Evolutionary conservation across 2,329 filamentous ascomycete species (phyloP).

Genomic region (Claviceps humidiphila): DNA sequence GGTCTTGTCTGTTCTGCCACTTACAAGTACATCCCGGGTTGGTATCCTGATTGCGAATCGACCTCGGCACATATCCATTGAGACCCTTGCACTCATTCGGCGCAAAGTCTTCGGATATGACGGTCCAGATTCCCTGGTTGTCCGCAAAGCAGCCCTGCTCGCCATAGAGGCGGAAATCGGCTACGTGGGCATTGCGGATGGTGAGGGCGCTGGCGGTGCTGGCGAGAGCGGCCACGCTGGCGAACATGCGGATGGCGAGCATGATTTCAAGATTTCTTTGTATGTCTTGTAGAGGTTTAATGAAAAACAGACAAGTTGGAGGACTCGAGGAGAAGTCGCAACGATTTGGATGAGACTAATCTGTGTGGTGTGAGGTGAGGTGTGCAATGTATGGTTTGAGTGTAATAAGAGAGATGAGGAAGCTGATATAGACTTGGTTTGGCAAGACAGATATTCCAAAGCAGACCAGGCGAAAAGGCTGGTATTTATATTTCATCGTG

Average conservation of each 20-base stretch:
- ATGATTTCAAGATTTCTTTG: background rate
- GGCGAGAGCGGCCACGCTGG: constrained; percentile 7
- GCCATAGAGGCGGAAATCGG: constrained; percentile 14
- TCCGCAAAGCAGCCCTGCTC: constrained; percentile 8
- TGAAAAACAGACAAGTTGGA: background rate
- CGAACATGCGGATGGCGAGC: constrained; percentile 9
- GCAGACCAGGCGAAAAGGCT: no score
- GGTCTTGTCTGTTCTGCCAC: background rate
- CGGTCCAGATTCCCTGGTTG: constrained; percentile 15
- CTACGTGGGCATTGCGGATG: constrained; percentile 12
- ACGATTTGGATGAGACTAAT: background rate
- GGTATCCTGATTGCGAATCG: constrained; percentile 8
- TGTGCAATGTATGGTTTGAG: no score
- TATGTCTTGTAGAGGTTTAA: background rate
- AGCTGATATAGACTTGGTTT: no score
- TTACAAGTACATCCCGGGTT: constrained; percentile 10
- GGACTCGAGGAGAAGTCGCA: no score
- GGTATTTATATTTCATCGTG: no score
- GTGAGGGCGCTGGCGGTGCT: constrained; percentile 7
- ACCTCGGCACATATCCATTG: constrained; percentile 5
- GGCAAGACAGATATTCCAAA: no score
- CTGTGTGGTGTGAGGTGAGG: no score
- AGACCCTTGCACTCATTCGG: constrained; percentile 10
- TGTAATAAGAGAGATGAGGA: no score
- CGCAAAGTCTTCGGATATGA: constrained; percentile 12